These are phyloP conservation scores for Acrasis kona DNA, from an alignment of 78 protist genomes.

Conservation along the genomic window DNA sequence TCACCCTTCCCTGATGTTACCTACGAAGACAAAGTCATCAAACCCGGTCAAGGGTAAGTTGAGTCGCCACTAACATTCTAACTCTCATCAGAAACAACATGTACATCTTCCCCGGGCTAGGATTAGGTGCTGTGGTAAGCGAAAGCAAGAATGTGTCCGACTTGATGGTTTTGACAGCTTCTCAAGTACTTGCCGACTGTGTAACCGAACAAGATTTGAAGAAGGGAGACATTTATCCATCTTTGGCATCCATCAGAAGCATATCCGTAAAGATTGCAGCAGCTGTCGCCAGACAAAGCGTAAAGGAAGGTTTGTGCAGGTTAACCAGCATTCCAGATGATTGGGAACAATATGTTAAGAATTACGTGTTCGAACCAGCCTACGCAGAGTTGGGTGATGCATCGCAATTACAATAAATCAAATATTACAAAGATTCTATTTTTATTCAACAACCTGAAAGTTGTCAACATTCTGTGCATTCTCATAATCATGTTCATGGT, in stretches of 20 bases:
- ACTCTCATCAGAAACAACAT: conserved; percentile 68
- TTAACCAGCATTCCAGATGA: too few species aligned
- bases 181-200: conserved; percentile 45
- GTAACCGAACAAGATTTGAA: conserved; percentile 21
- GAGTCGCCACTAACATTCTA: not conserved
- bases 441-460: too few species aligned
- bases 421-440: too few species aligned
- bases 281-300: conserved; percentile 30
- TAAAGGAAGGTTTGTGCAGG: conserved; percentile 14
- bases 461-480: too few species aligned
- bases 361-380: too few species aligned
- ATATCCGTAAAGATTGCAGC: conserved; percentile 46
- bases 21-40: conserved; percentile 15
- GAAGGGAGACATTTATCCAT: conserved; percentile 45
- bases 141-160: conserved; percentile 57
- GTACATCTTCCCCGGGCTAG: conserved; percentile 92
- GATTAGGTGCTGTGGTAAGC: conserved; percentile 56
- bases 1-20: conserved; percentile 72
- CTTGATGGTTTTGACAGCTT: conserved; percentile 54
- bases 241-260: conserved; percentile 32
- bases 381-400: too few species aligned
- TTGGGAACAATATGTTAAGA: too few species aligned
- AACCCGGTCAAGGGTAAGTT: conserved; percentile 30
- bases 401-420: too few species aligned
- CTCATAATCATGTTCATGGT: too few species aligned